phyloP scores from a whole-genome alignment of 768 basidiomycete genomes.

The Russula virescens region DNA sequence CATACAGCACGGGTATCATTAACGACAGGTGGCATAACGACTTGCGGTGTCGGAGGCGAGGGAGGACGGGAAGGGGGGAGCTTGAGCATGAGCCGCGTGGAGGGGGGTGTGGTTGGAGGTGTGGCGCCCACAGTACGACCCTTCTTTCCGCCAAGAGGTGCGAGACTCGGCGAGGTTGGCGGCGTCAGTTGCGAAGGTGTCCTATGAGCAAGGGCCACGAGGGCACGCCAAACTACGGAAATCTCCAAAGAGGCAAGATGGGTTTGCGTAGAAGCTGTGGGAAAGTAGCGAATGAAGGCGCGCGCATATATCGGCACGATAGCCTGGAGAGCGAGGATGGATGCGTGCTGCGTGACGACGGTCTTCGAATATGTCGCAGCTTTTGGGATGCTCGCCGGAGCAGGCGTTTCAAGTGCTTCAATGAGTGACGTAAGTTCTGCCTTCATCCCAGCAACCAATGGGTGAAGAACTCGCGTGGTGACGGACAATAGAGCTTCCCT shows the following conservation, averaged over 20 bases:
- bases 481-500: constrained; percentile 68
- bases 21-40: constrained; percentile 38
- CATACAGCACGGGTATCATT: constrained; percentile 58
- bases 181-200: constrained; percentile 36
- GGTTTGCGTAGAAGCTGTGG: constrained; percentile 49
- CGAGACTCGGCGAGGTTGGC: constrained; percentile 34
- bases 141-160: constrained; percentile 27
- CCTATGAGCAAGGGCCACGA: constrained; percentile 66
- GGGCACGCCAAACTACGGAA: constrained; percentile 64
- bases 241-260: constrained; percentile 67
- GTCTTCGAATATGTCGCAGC: not conserved
- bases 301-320: constrained; percentile 59
- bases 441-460: constrained; percentile 56
- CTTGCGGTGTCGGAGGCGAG: constrained; percentile 42
- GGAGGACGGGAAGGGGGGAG: constrained; percentile 62
- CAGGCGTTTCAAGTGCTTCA: constrained; percentile 52
- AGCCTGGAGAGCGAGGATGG: constrained; percentile 52
- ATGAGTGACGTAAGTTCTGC: constrained; percentile 55
- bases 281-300: constrained; percentile 51
- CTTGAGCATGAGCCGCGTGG: constrained; percentile 59
- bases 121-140: constrained; percentile 36
- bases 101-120: constrained; percentile 51
- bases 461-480: constrained; percentile 59
- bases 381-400: constrained; percentile 8
- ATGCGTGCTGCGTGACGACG: constrained; percentile 43